These are phyloP conservation scores for Tetrahymena borealis DNA, from an alignment of 73 alveolate genomes.

Conservation along the genomic window DNA sequence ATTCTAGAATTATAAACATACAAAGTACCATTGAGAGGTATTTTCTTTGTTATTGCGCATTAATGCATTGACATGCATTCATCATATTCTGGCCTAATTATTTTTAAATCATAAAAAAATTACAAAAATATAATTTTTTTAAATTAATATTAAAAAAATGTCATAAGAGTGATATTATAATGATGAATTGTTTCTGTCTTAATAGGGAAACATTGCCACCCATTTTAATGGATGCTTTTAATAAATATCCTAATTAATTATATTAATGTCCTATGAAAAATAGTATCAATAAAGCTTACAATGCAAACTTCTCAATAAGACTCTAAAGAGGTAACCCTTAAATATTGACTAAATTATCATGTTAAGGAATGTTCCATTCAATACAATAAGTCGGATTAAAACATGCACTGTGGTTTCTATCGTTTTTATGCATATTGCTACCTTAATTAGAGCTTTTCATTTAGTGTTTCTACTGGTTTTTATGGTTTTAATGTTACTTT, in stretches of 20 bases:
- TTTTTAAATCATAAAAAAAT: no score
- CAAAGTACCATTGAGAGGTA: background rate
- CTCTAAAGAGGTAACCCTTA: background rate
- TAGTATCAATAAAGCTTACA: no score
- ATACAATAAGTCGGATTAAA: background rate
- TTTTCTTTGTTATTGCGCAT: background rate
- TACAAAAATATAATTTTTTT: no score
- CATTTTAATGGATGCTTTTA: no score
- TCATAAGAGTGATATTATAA: no score
- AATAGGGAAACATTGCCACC: no score
- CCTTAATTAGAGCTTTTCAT: background rate
- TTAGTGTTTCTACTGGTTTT: background rate
- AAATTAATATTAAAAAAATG: no score
- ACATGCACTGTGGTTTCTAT: background rate
- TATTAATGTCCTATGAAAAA: no score
- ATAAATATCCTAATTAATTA: no score
- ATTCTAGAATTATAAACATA: background rate
- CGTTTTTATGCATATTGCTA: background rate
- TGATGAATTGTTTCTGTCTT: no score
- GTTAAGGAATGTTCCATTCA: background rate
- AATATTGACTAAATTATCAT: background rate
- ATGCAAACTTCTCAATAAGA: background rate
- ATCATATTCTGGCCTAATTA: background rate
- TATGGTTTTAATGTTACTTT: no score
- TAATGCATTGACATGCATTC: background rate